Evolutionary conservation across 2,329 filamentous ascomycete genomes (phyloP), one percentile per base, ranked within the genome.

Genomic region (Colletotrichum siamense): DNA sequence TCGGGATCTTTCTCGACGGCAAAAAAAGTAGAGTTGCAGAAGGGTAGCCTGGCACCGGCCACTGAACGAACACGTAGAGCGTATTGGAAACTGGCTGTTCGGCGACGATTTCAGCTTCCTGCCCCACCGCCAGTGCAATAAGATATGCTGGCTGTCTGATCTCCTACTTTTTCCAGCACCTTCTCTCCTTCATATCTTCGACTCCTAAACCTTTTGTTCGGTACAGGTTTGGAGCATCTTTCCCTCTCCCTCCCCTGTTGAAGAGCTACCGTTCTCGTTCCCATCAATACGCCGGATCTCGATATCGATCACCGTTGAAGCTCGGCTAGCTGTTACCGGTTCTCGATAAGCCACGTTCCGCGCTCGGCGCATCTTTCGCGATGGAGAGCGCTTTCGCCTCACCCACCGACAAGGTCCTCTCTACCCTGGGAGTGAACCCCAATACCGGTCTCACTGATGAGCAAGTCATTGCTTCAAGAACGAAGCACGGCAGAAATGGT

Each of bases 401-500:
- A 81, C 86, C 91, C 79, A 88, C 88, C 82, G 85, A 89, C 81
- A 86, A 91, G 84, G 91, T 94, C 80, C 87, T 94, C 81, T 85
- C 87, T 82, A 85, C 87, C 80, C 92, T 94, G 81, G 84, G 86
- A 16, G 92, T 93, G 71, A 87, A 92, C 78, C 86, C 88, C 68
- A 82, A 85, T 59, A 83, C 85, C 78, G 93, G 93, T 79, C 86
- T 94, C 81, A 89, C 85, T 15, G 89, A 92, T 79, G 83, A 87
- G n/a, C 92, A 94, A 83, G 90, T 94, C 71, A 80, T 83, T 63
- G 85, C 88, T 69, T 86, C 89, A 78, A 88, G 91, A 78, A 84
- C 85, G 67, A 93, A 92, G 85, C 84, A 94, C 82, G 93, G 93
- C 78, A 91, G 89, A 82, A 94, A 94, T 88, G 89, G 93, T 94